These are phyloP conservation scores for Xylaria sp. DNA, from an alignment of 2,329 filamentous ascomycete species.

Conservation along the genomic window DNA sequence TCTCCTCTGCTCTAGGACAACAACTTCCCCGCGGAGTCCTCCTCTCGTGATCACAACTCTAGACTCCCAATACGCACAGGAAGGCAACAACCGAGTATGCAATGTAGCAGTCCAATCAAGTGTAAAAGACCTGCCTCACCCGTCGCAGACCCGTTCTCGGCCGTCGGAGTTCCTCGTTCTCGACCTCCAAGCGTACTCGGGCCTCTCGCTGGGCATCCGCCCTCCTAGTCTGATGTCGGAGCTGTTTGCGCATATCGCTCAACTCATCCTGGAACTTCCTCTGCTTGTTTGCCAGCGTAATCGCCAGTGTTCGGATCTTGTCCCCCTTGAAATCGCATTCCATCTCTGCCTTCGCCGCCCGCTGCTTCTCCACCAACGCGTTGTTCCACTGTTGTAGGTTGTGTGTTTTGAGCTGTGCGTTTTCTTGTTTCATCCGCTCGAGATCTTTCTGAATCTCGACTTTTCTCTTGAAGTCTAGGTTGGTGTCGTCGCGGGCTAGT, in stretches of 20 bases:
- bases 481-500: not conserved
- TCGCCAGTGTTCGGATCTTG: not conserved
- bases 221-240: conserved; percentile 5
- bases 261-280: not conserved
- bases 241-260: not conserved
- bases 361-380: not conserved
- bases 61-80: not conserved
- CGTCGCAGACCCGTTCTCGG: not conserved
- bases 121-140: not conserved
- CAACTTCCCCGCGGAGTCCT: not conserved
- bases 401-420: not conserved
- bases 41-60: no score
- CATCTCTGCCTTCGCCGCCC: not conserved
- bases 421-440: not conserved
- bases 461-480: not conserved
- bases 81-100: not conserved
- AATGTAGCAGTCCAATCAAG: not conserved
- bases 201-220: conserved; percentile 10
- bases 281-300: not conserved
- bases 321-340: not conserved
- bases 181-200: not conserved
- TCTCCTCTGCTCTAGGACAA: not conserved
- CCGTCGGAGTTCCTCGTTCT: conserved; percentile 6
- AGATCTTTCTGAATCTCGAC: not conserved
- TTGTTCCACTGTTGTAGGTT: not conserved